A percentile compares a stretch with the other conserved stretches of the same genome.
Evolutionary conservation across 768 basidiomycete species (phyloP).

Genomic region (Termitomyces sp.): DNA sequence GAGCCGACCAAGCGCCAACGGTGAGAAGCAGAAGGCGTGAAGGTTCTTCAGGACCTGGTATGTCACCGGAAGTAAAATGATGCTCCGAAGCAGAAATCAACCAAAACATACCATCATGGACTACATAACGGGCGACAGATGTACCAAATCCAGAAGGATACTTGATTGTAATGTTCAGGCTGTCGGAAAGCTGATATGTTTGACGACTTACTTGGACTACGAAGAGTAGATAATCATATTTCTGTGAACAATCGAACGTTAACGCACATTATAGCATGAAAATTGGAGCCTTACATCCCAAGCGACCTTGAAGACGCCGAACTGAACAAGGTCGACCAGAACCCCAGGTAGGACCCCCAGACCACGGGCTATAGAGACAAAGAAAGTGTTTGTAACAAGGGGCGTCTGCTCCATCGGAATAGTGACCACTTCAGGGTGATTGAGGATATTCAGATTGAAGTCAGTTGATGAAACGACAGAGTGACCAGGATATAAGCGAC

Average conservation of each 20-base stretch:
- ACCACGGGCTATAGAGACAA: conserved; percentile 43
- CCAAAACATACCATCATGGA: conserved; percentile 49
- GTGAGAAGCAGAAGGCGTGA: conserved; percentile 49
- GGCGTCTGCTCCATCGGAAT: conserved; percentile 45
- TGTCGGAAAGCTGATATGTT: conserved; percentile 1
- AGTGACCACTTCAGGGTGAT: conserved; percentile 45
- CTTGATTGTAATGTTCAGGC: conserved; percentile 14
- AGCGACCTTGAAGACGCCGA: conserved; percentile 49
- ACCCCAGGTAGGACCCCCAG: conserved; percentile 43
- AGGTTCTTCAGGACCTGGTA: conserved; percentile 41
- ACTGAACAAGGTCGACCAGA: conserved; percentile 45
- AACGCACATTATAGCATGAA: not conserved
- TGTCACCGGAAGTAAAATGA: not conserved
- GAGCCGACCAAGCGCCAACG: conserved; percentile 47
- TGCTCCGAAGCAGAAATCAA: not conserved
- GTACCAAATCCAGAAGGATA: conserved; percentile 27
- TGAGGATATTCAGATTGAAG: conserved; percentile 40
- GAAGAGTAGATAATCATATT: conserved; percentile 55
- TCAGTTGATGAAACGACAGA: conserved; percentile 55
- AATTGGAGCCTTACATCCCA: conserved; percentile 49
- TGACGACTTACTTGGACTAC: conserved; percentile 38
- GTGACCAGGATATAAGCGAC: conserved; percentile 56
- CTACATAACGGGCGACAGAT: conserved; percentile 39
- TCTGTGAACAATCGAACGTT: conserved; percentile 27
- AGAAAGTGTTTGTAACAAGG: conserved; percentile 45